Percentiles rank a stretch among this genome's conserved stretches.
These are phyloP conservation scores for Tetrapyrgos nigripes DNA, from an alignment of 1,284 basidiomycete species.

Conservation along the genomic window DNA sequence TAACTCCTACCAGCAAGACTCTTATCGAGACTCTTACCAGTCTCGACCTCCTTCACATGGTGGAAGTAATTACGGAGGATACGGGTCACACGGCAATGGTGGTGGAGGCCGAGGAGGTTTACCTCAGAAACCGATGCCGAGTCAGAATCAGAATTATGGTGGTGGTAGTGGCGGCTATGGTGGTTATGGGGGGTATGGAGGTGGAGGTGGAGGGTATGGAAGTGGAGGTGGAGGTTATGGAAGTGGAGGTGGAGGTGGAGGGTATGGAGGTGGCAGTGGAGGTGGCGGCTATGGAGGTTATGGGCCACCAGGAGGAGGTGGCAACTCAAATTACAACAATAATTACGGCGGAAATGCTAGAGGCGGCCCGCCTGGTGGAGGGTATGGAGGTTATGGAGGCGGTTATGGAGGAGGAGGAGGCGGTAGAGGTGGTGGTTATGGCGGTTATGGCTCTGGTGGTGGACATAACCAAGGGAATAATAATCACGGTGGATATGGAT, in stretches of 20 bases:
- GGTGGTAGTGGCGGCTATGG: conserved; percentile 18
- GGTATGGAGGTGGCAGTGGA: conserved; percentile 24
- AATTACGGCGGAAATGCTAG: conserved; percentile 42
- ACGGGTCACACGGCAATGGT: conserved; percentile 15
- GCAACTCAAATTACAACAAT: too few species aligned
- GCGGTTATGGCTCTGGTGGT: conserved; percentile 22
- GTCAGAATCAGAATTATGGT: conserved; percentile 29
- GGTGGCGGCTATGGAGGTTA: conserved; percentile 20
- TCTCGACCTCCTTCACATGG: conserved; percentile 1
- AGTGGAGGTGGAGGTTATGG: conserved; percentile 17
- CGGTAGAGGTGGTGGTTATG: conserved; percentile 23
- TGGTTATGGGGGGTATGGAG: conserved; percentile 24
- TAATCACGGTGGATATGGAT: conserved; percentile 19
- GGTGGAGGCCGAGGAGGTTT: conserved; percentile 27
- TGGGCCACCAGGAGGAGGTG: too few species aligned
- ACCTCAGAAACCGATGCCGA: conserved; percentile 26
- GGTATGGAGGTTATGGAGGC: conserved; percentile 14
- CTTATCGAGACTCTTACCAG: conserved; percentile 8
- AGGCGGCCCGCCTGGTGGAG: conserved; percentile 41
- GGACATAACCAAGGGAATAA: conserved; percentile 3
- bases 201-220: conserved; percentile 21
- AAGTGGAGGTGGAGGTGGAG: conserved; percentile 25
- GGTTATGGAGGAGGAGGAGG: conserved; percentile 6
- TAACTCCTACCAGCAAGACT: conserved; percentile 1
- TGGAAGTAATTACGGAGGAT: conserved; percentile 27